Evolutionary conservation across 1,139 yeast genomes (phyloP).

Genomic region (Pichia sp.): DNA sequence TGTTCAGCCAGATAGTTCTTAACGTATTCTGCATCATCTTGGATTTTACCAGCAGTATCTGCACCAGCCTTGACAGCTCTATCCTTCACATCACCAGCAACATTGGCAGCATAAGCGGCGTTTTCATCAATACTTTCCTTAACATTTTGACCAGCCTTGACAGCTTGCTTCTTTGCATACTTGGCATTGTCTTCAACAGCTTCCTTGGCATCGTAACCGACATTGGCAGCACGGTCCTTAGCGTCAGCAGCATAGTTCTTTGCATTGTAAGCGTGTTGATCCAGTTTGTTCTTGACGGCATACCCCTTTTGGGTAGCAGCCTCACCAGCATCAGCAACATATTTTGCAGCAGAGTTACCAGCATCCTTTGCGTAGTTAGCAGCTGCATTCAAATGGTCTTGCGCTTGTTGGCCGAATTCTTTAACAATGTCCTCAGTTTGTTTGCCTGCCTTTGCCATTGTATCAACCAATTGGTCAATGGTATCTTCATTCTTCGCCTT

Average conservation of each 20-base stretch:
- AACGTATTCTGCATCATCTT: constrained; percentile 7
- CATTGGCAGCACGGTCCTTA: constrained; percentile 1
- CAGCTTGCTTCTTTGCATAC: constrained; percentile 2
- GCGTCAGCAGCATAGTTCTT: constrained; percentile 5
- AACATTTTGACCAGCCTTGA: constrained; percentile 3
- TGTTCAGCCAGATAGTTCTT: constrained; percentile 4
- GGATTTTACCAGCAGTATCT: constrained; percentile 4
- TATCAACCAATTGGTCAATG: constrained; percentile 2
- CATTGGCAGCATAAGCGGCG: constrained; percentile 1
- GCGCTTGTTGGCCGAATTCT: constrained; percentile 1
- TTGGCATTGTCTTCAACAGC: constrained; percentile 4
- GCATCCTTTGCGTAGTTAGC: background rate
- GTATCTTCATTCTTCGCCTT: constrained; percentile 8
- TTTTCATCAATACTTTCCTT: constrained; percentile 7
- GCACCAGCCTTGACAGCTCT: constrained; percentile 6
- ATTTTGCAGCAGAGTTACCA: too few species aligned
- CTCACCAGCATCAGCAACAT: background rate
- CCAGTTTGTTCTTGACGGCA: constrained; percentile 2
- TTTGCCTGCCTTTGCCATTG: constrained; percentile 1
- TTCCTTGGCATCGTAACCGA: constrained; percentile 6
- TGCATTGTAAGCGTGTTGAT: constrained; percentile 3
- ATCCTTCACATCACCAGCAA: constrained; percentile 4
- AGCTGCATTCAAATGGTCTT: background rate
- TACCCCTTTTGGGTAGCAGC: background rate
- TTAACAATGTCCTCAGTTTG: constrained; percentile 4